These are phyloP conservation scores for Chlamydomonas incerta DNA, from an alignment of 139 green algal genomes.

Conservation along the genomic window DNA sequence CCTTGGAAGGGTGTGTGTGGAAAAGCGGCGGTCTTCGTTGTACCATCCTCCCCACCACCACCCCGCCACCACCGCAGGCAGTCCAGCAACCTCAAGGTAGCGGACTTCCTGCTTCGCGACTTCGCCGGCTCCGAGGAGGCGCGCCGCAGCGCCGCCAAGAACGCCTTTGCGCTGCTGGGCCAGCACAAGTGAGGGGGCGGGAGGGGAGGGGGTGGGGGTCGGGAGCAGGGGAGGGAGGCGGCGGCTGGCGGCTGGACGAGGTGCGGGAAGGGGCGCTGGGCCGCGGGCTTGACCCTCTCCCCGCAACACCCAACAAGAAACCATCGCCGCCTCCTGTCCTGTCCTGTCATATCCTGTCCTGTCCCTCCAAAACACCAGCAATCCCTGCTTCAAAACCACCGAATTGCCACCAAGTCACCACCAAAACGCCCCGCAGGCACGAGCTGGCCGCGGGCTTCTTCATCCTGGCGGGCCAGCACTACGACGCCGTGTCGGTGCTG, in stretches of 20 bases:
- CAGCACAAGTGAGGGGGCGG: constrained; percentile 74
- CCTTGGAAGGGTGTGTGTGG: too few relatives aligned
- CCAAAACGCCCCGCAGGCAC: constrained; percentile 52
- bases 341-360: too few relatives aligned
- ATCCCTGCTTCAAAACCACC: too few relatives aligned
- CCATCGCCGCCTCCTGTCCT: too few relatives aligned
- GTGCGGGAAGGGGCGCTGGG: too few relatives aligned
- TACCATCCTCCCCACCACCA: too few relatives aligned
- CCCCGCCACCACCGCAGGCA: constrained; percentile 7
- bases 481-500: constrained; percentile 77
- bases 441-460: constrained; percentile 91
- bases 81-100: constrained; percentile 69
- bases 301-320: too few relatives aligned
- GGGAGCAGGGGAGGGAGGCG: constrained; percentile 6
- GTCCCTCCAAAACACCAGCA: too few relatives aligned
- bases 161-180: constrained; percentile 90
- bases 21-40: too few relatives aligned
- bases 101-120: constrained; percentile 88
- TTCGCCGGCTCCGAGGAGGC: constrained; percentile 68
- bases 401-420: neutral
- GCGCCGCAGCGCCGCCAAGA: constrained; percentile 85
- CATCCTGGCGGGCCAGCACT: constrained; percentile 70
- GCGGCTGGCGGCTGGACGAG: too few relatives aligned
- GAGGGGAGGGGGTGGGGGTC: neutral
- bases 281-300: too few relatives aligned